Evolutionary conservation across 345 rosid species (phyloP).

Genomic region (Reutealis trisperma): DNA sequence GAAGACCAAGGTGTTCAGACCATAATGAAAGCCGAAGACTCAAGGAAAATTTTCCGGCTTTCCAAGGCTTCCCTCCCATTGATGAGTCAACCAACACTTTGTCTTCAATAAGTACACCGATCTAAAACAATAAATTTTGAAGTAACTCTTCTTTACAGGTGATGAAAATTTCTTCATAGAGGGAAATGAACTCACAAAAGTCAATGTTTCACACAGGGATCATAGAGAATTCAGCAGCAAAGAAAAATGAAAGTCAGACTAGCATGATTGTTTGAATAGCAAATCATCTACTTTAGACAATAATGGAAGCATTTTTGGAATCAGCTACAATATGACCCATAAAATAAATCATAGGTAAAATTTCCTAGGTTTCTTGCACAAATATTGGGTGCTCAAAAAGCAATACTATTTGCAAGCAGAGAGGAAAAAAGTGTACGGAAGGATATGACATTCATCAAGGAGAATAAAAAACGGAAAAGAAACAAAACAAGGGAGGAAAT

Average conservation of each 20-base stretch:
- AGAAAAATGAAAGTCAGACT: neutral
- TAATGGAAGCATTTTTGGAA: too few species aligned
- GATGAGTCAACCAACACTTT: constrained; percentile 74
- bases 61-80: constrained; percentile 96
- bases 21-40: constrained; percentile 93
- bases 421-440: too few species aligned
- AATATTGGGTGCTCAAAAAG: too few species aligned
- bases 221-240: neutral
- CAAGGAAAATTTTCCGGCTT: constrained; percentile 81
- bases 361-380: too few species aligned
- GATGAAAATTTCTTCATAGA: neutral
- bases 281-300: too few species aligned
- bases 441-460: too few species aligned
- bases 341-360: too few species aligned
- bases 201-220: neutral
- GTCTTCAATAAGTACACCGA: constrained; percentile 88
- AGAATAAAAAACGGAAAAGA: too few species aligned
- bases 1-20: constrained; percentile 97
- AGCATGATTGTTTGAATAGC: too few species aligned
- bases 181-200: neutral
- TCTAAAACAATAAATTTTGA: constrained; percentile 45
- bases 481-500: too few species aligned
- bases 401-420: too few species aligned
- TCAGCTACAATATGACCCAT: too few species aligned
- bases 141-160: neutral